Evolutionary conservation across 768 basidiomycete species (phyloP), one percentile per base, ranked within the genome.

Genomic region (Amanita rimosa): DNA sequence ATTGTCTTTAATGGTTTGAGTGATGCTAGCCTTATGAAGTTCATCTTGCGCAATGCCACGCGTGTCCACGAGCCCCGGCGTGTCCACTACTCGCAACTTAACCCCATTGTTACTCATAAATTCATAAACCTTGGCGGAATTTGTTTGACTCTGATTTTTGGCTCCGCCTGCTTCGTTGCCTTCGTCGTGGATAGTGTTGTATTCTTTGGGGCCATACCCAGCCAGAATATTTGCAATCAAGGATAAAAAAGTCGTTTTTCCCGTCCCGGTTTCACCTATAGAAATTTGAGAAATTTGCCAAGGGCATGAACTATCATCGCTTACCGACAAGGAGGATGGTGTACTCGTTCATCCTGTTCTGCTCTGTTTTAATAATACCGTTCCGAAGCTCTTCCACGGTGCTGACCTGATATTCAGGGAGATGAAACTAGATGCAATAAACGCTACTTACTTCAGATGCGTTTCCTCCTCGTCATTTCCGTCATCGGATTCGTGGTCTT

Each of bases 51-150:
- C 52, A 7, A 60, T 39, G 22, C 61, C 61, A 19, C 61, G 59
- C 6, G 61, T 63, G 40, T 63, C 61, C 14, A 52, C 58, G 7
- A 63, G 58, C 7, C 61, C 61, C 24, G 61, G 61, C 13, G 61
- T 62, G 43, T 63, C 61, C 11, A 63, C 55, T 27, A 63, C 54
- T 22, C 56, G 54, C 6, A 63, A 40, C 40, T 43, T 29, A 16
- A 24, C 14, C 0, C 51, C 53, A 19, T 56, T 54, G 27, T 35
- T 27, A 35, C 50, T 42, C 2, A 11, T 22, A 24, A 56, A 49
- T 17, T 33, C 21, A 34, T 56, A 56, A 13, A 52, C 24, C 35
- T 51, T 52, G 7, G 55, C 54, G 2, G 34, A 14, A 19, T 54
- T 54, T 3, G 55, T 56, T 22, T 56, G 55, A 22, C 55, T 56